Evolutionary conservation across 2,329 filamentous ascomycete genomes (phyloP).

Genomic region (Verticillium nonalfalfae): DNA sequence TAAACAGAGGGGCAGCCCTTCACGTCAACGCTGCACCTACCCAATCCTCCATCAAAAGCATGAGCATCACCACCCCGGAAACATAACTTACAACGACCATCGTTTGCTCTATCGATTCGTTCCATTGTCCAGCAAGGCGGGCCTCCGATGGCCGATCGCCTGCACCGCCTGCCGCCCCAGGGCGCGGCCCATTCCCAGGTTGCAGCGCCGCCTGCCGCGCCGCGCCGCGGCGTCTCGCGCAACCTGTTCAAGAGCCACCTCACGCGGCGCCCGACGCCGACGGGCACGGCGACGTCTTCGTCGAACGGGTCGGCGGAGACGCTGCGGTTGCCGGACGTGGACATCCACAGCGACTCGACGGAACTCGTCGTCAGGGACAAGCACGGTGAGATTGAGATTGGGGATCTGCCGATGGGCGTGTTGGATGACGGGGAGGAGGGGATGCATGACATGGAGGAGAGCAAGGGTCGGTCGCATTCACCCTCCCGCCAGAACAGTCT

Average conservation of each 20-base stretch:
- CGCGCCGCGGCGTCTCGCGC: slow-evolving; percentile 31
- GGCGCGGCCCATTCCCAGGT: background rate
- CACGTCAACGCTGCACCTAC: background rate
- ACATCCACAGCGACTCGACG: slow-evolving; percentile 30
- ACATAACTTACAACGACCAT: background rate
- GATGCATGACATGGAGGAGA: slow-evolving; percentile 51
- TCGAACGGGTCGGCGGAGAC: slow-evolving; percentile 34
- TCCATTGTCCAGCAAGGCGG: background rate
- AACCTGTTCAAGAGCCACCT: slow-evolving; percentile 57
- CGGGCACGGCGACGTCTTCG: slow-evolving; percentile 15
- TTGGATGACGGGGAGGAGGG: slow-evolving; percentile 50
- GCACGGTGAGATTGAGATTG: slow-evolving; percentile 57
- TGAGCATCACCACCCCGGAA: too few relatives aligned
- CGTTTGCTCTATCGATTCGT: too few relatives aligned
- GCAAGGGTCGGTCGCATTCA: slow-evolving; percentile 37
- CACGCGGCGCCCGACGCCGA: slow-evolving; percentile 47
- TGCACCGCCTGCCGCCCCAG: background rate
- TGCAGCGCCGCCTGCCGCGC: background rate
- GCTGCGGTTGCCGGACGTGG: slow-evolving; percentile 27
- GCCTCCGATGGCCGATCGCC: background rate
- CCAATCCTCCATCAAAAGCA: background rate
- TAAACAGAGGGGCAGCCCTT: slow-evolving; percentile 8
- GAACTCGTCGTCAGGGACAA: slow-evolving; percentile 59
- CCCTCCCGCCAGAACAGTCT: background rate
- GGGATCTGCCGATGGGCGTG: slow-evolving; percentile 44